phyloP scores from a whole-genome alignment of 768 basidiomycete species.

The Podaxis sp. region DNA sequence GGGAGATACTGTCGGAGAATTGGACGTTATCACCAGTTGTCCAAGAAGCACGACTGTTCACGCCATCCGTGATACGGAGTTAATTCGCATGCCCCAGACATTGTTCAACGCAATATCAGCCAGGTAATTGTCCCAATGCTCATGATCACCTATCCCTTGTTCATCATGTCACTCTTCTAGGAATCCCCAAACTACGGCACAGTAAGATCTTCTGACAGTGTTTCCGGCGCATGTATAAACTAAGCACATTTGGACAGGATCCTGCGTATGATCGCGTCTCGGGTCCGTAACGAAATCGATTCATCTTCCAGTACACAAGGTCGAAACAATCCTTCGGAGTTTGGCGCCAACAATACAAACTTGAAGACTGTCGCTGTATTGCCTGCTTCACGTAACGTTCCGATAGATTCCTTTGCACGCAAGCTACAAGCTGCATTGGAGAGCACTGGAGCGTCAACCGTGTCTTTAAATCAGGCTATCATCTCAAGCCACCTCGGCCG shows the following conservation, averaged over 20 bases:
- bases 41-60: constrained; percentile 87
- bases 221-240: background rate
- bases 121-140: constrained; percentile 39
- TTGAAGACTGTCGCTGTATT: constrained; percentile 93
- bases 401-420: constrained; percentile 84
- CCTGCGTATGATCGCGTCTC: constrained; percentile 85
- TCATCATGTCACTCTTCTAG: constrained; percentile 27
- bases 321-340: constrained; percentile 50
- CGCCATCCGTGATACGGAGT: constrained; percentile 96
- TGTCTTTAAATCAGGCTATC: constrained; percentile 90
- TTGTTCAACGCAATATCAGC: constrained; percentile 97
- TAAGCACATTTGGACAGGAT: constrained; percentile 39
- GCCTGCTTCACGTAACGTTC: constrained; percentile 82
- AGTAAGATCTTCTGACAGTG: constrained; percentile 39
- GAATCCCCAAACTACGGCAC: constrained; percentile 81
- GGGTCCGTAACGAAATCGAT: constrained; percentile 82
- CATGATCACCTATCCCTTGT: background rate
- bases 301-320: constrained; percentile 47
- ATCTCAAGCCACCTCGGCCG: constrained; percentile 89
- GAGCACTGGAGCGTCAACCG: constrained; percentile 89
- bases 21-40: constrained; percentile 94
- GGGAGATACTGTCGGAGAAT: constrained; percentile 94
- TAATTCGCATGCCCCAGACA: constrained; percentile 95
- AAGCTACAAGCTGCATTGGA: constrained; percentile 88
- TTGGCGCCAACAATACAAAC: constrained; percentile 77